A percentile compares a stretch with the other conserved stretches of the same genome.
Conservation (phyloP, 2,329 filamentous ascomycete genomes). For the Botryotinia calthae region DNA sequence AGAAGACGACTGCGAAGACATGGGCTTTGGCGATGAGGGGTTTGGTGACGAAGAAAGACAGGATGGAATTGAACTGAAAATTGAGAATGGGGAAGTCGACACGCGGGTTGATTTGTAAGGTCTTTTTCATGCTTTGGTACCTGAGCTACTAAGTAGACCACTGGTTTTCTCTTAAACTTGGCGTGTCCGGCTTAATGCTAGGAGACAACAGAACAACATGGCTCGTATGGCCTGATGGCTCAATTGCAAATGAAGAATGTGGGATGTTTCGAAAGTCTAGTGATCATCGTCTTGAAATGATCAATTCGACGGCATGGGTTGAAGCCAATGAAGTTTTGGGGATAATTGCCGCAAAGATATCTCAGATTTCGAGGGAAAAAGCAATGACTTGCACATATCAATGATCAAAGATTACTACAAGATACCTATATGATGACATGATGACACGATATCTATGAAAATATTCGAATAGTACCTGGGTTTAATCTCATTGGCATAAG, state of each 20-base stretch:
- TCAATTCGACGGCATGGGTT: background rate
- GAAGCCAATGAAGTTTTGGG: background rate
- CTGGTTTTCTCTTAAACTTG: background rate
- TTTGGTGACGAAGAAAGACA: constrained; percentile 8
- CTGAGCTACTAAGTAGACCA: background rate
- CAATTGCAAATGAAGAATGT: background rate
- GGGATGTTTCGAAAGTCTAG: no score
- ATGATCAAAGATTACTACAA: background rate
- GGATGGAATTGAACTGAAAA: constrained; percentile 16
- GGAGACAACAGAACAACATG: background rate
- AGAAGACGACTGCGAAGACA: constrained; percentile 20
- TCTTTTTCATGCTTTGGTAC: background rate
- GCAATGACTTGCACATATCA: background rate
- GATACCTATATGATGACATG: no score
- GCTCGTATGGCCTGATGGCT: no score
- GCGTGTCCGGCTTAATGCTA: background rate
- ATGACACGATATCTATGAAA: background rate
- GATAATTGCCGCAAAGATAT: background rate
- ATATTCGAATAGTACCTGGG: background rate
- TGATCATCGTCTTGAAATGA: background rate
- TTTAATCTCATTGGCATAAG: background rate
- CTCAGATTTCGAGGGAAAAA: background rate
- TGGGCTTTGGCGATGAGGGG: constrained; percentile 15
- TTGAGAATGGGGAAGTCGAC: background rate
- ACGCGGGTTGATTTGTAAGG: background rate